These are phyloP conservation scores for Alternaria consortialis DNA, from an alignment of 2,329 filamentous ascomycete genomes.

Conservation along the genomic window DNA sequence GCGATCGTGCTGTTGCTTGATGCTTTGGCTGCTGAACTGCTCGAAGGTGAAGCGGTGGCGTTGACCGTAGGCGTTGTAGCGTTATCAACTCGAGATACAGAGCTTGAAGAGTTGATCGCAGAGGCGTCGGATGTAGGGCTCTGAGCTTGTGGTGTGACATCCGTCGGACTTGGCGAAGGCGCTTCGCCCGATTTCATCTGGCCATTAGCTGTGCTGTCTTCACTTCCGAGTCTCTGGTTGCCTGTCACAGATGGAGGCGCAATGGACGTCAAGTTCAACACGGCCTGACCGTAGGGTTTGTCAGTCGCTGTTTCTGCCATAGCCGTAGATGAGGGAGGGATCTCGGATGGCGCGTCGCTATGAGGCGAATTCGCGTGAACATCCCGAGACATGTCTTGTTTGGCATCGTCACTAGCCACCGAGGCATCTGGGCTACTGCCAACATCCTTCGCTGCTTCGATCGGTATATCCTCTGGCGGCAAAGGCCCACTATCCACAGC, in stretches of 20 bases:
- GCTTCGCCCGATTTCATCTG: not conserved
- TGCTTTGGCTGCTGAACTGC: slow-evolving; percentile 19
- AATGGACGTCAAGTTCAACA: not conserved
- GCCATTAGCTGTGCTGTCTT: not conserved
- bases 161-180: slow-evolving; percentile 1
- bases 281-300: not conserved
- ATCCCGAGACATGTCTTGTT: not conserved
- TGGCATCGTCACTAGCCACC: not conserved
- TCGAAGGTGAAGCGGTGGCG: slow-evolving; percentile 21
- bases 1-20: slow-evolving; percentile 30
- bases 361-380: not conserved
- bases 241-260: not conserved
- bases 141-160: slow-evolving; percentile 5
- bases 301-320: slow-evolving; percentile 1
- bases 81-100: slow-evolving; percentile 17
- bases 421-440: not conserved
- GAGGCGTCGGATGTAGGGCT: slow-evolving; percentile 14
- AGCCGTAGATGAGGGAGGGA: not conserved
- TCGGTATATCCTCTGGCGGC: slow-evolving; percentile 30
- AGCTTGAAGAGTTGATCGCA: slow-evolving; percentile 7
- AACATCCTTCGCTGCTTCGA: slow-evolving; percentile 26
- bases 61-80: slow-evolving; percentile 18
- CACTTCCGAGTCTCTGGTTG: not conserved
- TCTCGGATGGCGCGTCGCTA: not conserved
- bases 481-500: slow-evolving; percentile 40